Evolutionary conservation across 2,329 filamentous ascomycete genomes (phyloP), one percentile per base, ranked within the genome.

Genomic region (Botryotinia convoluta): DNA sequence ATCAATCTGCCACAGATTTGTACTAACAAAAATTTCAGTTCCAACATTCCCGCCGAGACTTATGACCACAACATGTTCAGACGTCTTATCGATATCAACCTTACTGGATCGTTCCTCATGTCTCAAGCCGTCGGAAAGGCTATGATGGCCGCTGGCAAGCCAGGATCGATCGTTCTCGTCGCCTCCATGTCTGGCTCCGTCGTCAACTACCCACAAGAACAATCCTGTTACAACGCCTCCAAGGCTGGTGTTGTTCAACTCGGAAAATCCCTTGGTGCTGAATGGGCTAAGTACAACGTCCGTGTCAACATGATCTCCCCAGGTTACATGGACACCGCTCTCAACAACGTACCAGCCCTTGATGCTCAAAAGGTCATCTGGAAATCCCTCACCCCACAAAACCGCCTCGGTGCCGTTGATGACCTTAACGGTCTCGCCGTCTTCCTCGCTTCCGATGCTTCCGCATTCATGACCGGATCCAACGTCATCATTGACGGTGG

Each of bases 121-220:
- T 87, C 91, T 29, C 91, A 94, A 83, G 84, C 91, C n/a, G 88
- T 92, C 37, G 91, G 90, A 60, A 88, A 88, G 72, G 85, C 88
- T 78, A 94, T 94, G 91, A 94, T 94, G 83, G 84, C 86, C n/a
- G 87, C 89, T 72, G 86, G 87, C 79, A 90, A 90, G 83, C 89
- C 90, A 20, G 92, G 92, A 60, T 91, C 88, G 79, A 92, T 95
- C 80, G 87, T 95, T 79, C 88, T 94, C 75, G 89, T 94, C 71
- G 92, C 91, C 45, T 93, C 91, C 79, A 94, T 95, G 92, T 93
- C 91, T 68, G 93, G 92, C 77, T 89, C 90, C 84, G 90, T 95
- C 76, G 93, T 94, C 87, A 95, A 95, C 88, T 94, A 91, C 85
- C 93, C 92, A 10, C 92, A 95, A 84, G 91, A 94, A 84, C 92